Evolutionary conservation across 352 stramenopile species (phyloP).

Genomic region (Thraustotheca clavata): DNA sequence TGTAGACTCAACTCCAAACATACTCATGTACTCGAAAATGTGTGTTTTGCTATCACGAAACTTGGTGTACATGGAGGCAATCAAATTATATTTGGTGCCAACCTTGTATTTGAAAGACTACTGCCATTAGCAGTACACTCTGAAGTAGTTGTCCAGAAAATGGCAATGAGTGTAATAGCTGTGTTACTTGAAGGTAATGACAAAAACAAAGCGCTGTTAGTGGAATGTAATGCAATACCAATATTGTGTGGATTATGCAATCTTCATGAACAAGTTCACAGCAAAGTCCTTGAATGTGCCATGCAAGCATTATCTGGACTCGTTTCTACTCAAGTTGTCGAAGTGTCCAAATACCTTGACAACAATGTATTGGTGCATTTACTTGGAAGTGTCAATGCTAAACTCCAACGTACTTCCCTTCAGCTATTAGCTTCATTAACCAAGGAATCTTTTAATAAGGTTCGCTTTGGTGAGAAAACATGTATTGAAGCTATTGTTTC

Average conservation of each 20-base stretch:
- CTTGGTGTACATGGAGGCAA: constrained; percentile 63
- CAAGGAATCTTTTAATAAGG: constrained; percentile 72
- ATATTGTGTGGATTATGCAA: constrained; percentile 14
- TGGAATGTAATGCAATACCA: constrained; percentile 36
- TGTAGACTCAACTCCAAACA: constrained; percentile 60
- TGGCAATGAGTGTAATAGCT: constrained; percentile 44
- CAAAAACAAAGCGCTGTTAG: constrained; percentile 53
- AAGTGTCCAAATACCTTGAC: constrained; percentile 65
- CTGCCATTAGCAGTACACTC: constrained; percentile 54
- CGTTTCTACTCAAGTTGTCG: constrained; percentile 52
- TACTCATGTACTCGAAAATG: constrained; percentile 55
- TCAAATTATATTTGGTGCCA: constrained; percentile 66
- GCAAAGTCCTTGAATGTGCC: constrained; percentile 45
- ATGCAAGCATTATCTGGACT: constrained; percentile 66
- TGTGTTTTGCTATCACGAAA: constrained; percentile 53
- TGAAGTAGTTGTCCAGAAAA: constrained; percentile 51
- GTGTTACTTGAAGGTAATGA: constrained; percentile 61
- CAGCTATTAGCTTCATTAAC: constrained; percentile 49
- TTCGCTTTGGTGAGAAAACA: constrained; percentile 50
- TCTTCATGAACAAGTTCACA: not conserved
- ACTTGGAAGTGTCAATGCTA: constrained; percentile 47
- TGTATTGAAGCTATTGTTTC: constrained; percentile 43
- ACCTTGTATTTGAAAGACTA: constrained; percentile 65
- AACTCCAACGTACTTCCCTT: constrained; percentile 47
- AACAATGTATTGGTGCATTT: constrained; percentile 49